Evolutionary conservation across 768 basidiomycete species (phyloP), one percentile per base, ranked within the genome.

Genomic region (Lepiota venenata): DNA sequence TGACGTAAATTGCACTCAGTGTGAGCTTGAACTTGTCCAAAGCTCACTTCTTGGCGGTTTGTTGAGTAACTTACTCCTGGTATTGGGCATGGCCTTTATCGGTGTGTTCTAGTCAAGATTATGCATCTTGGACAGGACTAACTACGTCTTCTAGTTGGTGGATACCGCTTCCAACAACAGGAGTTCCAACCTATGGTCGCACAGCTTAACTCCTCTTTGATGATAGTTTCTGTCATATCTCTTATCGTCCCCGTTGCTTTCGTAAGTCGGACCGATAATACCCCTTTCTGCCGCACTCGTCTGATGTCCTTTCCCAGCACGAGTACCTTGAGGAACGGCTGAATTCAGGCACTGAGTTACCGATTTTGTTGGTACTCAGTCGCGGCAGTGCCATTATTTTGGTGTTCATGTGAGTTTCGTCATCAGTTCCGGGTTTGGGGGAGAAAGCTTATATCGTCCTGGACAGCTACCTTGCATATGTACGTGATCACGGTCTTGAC

Each of bases 81-180:
- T 94, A 77, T 66, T 93, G 80, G 52, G 93, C 85, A 70, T 93
- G 86, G 67, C 88, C 68, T 61, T 93, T 83, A 65, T 94, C 81
- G 61, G 85, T 80, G 52, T 82, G 76, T 85, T 82, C 85, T 66
- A 83, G 81, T n/a, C 83, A 82, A 16, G 2, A 50, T 35, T 32
- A 5, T 20, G 1, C 36, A 12, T 10, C 12, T n/a, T 49, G 39
- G 58, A 50, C 20, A 37, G 3, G 14, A 2, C 15, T 45, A 22
- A 32, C 35, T 49, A 22, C 35, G 39, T 25, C 40, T 44, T 25
- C 3, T 50, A 72, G 76, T 78, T 32, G 75, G 75, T 44, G 80
- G 80, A 9, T 74, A 73, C 55, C 71, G 74, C 50, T 83, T 78
- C 65, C 68, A 69, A 35, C 76, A 78, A 45, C 81, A 81, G 60